Base-by-base conservation (phyloP, 2,329 filamentous ascomycete species). In the Talaromyces atroroseus region DNA sequence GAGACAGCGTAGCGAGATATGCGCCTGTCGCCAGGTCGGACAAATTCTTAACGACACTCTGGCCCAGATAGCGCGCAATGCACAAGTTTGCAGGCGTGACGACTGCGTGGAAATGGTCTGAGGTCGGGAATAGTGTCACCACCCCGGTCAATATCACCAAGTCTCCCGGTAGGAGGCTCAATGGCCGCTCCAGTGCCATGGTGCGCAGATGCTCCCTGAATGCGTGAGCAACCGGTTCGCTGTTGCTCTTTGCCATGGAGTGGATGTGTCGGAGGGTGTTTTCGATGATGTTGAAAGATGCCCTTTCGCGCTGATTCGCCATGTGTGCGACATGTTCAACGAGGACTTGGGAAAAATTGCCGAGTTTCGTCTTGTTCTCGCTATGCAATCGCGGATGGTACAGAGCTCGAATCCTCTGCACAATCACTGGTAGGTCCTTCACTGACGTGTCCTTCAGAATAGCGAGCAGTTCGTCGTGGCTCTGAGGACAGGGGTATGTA, bases 21-120 rank as follows among this genome's bases (percentile, higher is more conserved):
- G 85, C 82, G 11, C 94, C 94, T 2, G 80, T 85, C 3, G 83
- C 82, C 59, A 89, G 82, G 62, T 94, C 88, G 7, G 80, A 74
- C 3, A 90, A 72, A 7, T 76, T 78, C 45, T 82, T 78, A 0
- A 90, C 85, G 0, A 86, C 79, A 56, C 85, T 90, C 64, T 96
- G 85, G 1, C 88, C 90, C 24, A 99, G 80, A 72, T 89, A 96
- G 54, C 90, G 84, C 12, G 82, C 83, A 72, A 97, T 89, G n/a
- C 86, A 82, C 5, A 96, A 83, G 73, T 90, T 88, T 0, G 92
- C 88, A 1, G 94, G 94, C 1, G 94, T 99, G 42, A 90, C 88
- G 36, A 97, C 90, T 64, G 94, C 88, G 66, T 99, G 94, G 73
- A 97, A 99, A 73, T 97, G 92, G 72, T 99, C 94, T 0, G 92